Percentiles rank a stretch among this genome's conserved stretches.
These are phyloP conservation scores for Aureobasidium sp. DNA, from an alignment of 2,329 filamentous ascomycete species.

Conservation along the genomic window DNA sequence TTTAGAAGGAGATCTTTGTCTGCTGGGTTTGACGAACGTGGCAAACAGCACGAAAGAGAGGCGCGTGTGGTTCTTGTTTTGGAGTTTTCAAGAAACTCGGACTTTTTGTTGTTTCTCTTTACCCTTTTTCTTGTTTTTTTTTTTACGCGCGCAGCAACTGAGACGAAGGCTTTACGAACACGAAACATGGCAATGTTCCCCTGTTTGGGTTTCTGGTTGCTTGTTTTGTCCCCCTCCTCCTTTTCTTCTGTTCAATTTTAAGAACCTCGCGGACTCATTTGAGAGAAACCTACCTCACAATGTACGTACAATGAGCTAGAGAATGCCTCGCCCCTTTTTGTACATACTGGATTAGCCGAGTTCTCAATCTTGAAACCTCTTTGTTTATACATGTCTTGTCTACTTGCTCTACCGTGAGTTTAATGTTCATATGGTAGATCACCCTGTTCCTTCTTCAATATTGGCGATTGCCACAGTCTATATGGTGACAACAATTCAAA, in stretches of 20 bases:
- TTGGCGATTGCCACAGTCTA: not conserved
- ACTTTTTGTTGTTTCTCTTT: not conserved
- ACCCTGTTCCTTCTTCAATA: not conserved
- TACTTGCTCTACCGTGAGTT: not conserved
- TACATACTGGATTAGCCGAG: not conserved
- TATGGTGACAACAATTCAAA: too few relatives aligned
- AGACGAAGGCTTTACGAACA: not conserved
- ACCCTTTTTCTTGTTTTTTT: not conserved
- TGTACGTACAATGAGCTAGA: not conserved
- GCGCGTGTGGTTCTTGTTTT: not conserved
- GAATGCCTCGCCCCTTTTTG: not conserved
- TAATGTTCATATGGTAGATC: not conserved
- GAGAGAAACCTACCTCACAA: too few relatives aligned
- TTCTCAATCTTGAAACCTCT: not conserved
- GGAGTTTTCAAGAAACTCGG: not conserved
- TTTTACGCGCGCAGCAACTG: not conserved
- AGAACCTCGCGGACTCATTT: not conserved
- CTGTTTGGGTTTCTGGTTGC: not conserved
- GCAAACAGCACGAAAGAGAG: not conserved
- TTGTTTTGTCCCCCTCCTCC: not conserved
- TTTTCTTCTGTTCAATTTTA: not conserved
- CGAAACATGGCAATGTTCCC: not conserved
- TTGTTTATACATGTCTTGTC: not conserved
- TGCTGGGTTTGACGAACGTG: not conserved
- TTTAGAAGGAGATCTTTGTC: not conserved